These are phyloP conservation scores for Dendryphion nanum DNA, from an alignment of 2,329 filamentous ascomycete genomes.

Conservation along the genomic window DNA sequence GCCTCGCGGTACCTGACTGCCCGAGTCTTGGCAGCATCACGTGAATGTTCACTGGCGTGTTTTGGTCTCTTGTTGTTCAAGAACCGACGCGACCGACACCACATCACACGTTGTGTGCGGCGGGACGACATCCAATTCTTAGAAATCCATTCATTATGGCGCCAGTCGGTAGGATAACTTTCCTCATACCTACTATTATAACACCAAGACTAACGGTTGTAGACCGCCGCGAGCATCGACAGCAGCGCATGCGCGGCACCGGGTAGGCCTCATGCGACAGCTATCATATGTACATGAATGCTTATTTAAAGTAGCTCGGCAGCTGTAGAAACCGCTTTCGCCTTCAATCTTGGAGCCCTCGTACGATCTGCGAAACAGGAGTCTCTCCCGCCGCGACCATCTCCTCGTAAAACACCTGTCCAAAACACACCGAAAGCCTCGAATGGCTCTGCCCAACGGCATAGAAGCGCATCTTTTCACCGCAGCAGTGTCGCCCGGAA, in stretches of 20 bases:
- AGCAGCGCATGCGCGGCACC: constrained; percentile 58
- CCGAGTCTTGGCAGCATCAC: too few species aligned
- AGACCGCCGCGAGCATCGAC: constrained; percentile 55
- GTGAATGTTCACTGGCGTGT: constrained; percentile 4
- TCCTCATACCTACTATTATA: not conserved
- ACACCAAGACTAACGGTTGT: not conserved
- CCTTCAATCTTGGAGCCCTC: constrained; percentile 38
- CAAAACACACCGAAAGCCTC: constrained; percentile 16
- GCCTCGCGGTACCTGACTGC: too few species aligned
- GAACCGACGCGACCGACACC: not conserved
- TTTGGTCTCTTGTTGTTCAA: too few species aligned
- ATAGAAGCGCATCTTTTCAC: constrained; percentile 29
- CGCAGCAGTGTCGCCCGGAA: constrained; percentile 18
- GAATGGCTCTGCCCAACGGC: constrained; percentile 23
- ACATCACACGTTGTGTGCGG: constrained; percentile 4
- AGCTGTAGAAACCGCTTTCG: constrained; percentile 46
- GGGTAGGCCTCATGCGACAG: constrained; percentile 51
- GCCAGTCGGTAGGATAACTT: constrained; percentile 23
- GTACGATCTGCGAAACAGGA: constrained; percentile 23
- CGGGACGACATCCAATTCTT: constrained; percentile 10
- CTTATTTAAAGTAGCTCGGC: not conserved
- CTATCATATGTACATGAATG: too few species aligned
- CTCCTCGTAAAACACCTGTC: constrained; percentile 23
- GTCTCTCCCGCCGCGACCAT: constrained; percentile 22
- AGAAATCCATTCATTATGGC: constrained; percentile 24